Base-by-base conservation (phyloP, 2,329 filamentous ascomycete genomes). In the Aspergillus persii region DNA sequence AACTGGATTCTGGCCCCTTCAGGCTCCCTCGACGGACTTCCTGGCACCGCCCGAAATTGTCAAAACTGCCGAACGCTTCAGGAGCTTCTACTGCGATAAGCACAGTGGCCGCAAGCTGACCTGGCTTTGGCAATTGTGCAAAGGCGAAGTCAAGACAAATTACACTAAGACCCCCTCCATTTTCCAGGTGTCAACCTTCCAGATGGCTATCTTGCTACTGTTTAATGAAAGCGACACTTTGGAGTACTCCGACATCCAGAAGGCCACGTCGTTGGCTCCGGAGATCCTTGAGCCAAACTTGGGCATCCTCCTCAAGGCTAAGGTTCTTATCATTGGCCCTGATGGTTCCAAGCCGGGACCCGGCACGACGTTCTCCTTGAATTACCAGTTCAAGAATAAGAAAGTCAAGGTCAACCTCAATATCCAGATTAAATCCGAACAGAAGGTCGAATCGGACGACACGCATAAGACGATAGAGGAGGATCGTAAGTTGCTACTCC, bases 381-480 rank as follows among this genome's bases (percentile, higher is more conserved):
- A 99, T 79, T 89, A 92, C 66, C 91, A 93, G 72, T 98, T 98
- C 83, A 97, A 96, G 84, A 92, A 88, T 81, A 99, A 99, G 84
- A 99, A 98, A 83, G 88, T 97, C 68, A 92, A 96, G 71, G 89
- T 98, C 69, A 99, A 99, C 72, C 82, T 99, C 56, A 99, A 99
- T 76, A 89, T 98, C 56, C 89, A 88, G 58, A 93, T 96, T 79
- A 94, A 96, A 80, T 90, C 92, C 36, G 96, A 99, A 79, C 89
- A 94, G 72, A 98, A 97, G 83, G 91, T 95, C 64, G 95, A 99
- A 76, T 90, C 92, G 65, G 93, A 92, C 62, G 95, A 99, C 74
- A 99, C 95, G 6, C 96, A 98, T 82, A 99, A 99, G 86, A 98
- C 92, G 3, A 97, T 99, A 68, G 95, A 99, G 80, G 95, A 99